These are phyloP conservation scores for Komagataea norvegica DNA, from an alignment of 1,139 yeast species.

Conservation along the genomic window DNA sequence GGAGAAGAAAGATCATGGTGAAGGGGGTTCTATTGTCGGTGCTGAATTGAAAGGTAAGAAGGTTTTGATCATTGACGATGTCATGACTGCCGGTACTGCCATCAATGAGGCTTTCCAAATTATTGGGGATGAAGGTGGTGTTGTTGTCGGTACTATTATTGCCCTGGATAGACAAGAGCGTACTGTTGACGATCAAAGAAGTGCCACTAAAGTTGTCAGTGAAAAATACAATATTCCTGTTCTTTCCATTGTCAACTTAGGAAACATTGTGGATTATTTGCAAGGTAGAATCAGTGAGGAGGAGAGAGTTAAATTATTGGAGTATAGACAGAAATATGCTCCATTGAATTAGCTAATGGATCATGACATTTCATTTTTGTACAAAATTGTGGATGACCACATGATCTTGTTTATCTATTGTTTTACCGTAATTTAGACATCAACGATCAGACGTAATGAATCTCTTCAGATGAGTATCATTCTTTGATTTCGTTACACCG, in stretches of 20 bases:
- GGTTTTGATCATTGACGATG: conserved; percentile 88
- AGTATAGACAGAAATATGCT: conserved; percentile 46
- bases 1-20: conserved; percentile 97
- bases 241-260: conserved; percentile 68
- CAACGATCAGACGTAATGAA: no score
- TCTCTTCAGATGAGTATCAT: no score
- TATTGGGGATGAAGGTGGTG: conserved; percentile 65
- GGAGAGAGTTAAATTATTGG: conserved; percentile 51
- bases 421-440: no score
- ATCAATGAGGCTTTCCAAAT: conserved; percentile 89
- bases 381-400: no score
- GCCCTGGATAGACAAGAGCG: conserved; percentile 95
- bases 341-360: conserved; percentile 21
- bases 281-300: conserved; percentile 49
- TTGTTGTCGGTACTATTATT: conserved; percentile 77
- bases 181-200: conserved; percentile 58
- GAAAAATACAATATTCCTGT: conserved; percentile 77
- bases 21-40: conserved; percentile 95
- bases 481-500: no score
- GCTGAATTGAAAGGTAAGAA: conserved; percentile 64
- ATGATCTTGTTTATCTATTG: no score
- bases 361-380: no score
- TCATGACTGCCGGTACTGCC: conserved; percentile 98
- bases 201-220: conserved; percentile 81
- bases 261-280: conserved; percentile 67